phyloP scores from a whole-genome alignment of 176 grass and related monocot genomes.

The Calamus simplicifolius region DNA sequence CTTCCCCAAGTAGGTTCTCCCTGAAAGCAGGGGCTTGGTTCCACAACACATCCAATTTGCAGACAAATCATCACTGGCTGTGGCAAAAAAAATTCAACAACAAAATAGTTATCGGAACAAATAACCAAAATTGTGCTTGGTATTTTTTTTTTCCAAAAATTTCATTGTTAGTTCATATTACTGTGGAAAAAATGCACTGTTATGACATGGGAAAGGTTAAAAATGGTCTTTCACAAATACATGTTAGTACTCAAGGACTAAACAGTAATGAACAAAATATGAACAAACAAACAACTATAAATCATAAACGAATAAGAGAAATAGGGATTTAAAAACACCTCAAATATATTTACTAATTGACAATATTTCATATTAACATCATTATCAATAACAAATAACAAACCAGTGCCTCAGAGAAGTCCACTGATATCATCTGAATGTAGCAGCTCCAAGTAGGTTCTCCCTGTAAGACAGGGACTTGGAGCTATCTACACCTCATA shows the following conservation, averaged over 20 bases:
- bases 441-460: conserved; percentile 31
- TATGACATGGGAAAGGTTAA: too few species aligned
- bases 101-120: neutral
- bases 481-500: conserved; percentile 16
- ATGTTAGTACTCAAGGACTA: too few species aligned
- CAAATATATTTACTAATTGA: neutral
- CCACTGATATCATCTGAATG: conserved; percentile 21
- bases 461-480: conserved; percentile 26
- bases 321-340: neutral
- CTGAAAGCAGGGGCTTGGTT: conserved; percentile 4
- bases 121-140: neutral
- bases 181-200: too few species aligned
- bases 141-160: neutral
- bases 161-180: too few species aligned
- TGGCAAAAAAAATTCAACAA: conserved; percentile 3
- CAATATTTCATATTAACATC: neutral
- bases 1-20: conserved; percentile 9
- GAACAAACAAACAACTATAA: too few species aligned
- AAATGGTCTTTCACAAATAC: too few species aligned
- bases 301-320: too few species aligned
- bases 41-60: conserved; percentile 7
- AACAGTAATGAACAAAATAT: too few species aligned
- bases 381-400: too few species aligned
- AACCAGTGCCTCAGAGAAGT: conserved; percentile 17
- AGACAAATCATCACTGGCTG: conserved; percentile 1